A percentile compares a stretch with the other conserved stretches of the same genome.
phyloP scores from a whole-genome alignment of 2,329 filamentous ascomycete genomes.

The Fusarium goolgardi region DNA sequence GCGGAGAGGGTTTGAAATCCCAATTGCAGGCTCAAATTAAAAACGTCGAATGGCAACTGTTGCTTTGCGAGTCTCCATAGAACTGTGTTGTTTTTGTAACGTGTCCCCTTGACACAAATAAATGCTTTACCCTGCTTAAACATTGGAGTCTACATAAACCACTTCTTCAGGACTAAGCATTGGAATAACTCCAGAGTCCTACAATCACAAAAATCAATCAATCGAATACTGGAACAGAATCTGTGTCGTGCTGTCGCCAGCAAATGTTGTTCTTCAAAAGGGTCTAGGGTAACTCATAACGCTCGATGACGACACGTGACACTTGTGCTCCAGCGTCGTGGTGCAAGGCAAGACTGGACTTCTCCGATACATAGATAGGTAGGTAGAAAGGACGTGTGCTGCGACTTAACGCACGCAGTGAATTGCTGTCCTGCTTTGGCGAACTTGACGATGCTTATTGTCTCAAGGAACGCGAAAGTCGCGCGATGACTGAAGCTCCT shows the following conservation, averaged over 20 bases:
- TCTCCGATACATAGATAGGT: background rate
- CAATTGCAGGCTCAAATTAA: rapidly evolving
- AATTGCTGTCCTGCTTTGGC: background rate
- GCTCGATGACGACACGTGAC: background rate
- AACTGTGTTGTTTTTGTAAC: no score
- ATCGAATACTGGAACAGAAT: background rate
- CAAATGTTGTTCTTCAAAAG: background rate
- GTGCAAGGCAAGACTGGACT: no score
- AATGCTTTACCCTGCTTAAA: no score
- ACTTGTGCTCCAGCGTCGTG: background rate
- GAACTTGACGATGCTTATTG: no score
- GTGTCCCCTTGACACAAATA: no score
- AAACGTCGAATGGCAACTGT: rapidly evolving
- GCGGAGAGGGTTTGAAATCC: rapidly evolving
- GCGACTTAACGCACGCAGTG: background rate
- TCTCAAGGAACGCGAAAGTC: background rate
- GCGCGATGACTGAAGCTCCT: background rate
- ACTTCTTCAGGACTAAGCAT: no score
- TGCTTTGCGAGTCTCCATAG: no score
- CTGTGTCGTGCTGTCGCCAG: background rate
- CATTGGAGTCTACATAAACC: no score
- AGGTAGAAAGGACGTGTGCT: background rate
- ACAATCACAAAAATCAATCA: no score
- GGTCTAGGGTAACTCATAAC: background rate
- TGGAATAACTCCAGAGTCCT: no score